Evolutionary conservation across 2,329 filamentous ascomycete genomes (phyloP), one percentile per base, ranked within the genome.

Genomic region (Pseudopithomyces chartarum): DNA sequence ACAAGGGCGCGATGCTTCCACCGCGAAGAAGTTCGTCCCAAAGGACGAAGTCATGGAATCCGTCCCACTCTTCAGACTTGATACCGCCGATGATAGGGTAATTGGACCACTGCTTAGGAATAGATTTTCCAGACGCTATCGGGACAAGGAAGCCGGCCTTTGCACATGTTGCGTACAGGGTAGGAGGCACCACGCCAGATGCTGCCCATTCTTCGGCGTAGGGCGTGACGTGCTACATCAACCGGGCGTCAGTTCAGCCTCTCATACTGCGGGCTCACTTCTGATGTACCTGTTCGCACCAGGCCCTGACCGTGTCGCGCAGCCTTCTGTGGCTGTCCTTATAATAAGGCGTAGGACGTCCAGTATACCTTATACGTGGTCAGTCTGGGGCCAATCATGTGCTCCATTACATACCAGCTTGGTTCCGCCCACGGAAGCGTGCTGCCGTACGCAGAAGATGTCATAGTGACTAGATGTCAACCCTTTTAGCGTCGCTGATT

Each of bases 1-100:
- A 91, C 22, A 92, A 74, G 15, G 85, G 85, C 4, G 81, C 84
- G 0, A 80, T 67, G 0, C 89, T 89, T 0, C 90, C 89, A 1
- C 80, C 76, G 12, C 88, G 82, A 13, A 82, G 78, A 83, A 92
- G 86, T 83, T 85, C 39, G 39, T 42, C 39, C n/a, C 39, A 42
- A 17, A 19, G 19, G 3, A 42, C 19, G n/a, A 22, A 6, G n/a
- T 19, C 19, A 17, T 42, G 39, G n/a, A 42, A 22, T 5, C 19
- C n/a, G 17, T 42, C 17, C n/a, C n/a, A 42, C n/a, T 42, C 39
- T 42, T 42, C 36, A 12, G 17, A 5, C 17, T 38, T 38, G 12
- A 38, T 17, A 5, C 5, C 17, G 11, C 17, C 36, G 36, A 38
- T 15, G 36, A 38, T 38, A 17, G 36, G 12, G 36, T 38, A 29